Percentiles rank a stretch among this genome's conserved stretches.
Evolutionary conservation across 768 basidiomycete genomes (phyloP).

Genomic region (Saitozyma podzolica): DNA sequence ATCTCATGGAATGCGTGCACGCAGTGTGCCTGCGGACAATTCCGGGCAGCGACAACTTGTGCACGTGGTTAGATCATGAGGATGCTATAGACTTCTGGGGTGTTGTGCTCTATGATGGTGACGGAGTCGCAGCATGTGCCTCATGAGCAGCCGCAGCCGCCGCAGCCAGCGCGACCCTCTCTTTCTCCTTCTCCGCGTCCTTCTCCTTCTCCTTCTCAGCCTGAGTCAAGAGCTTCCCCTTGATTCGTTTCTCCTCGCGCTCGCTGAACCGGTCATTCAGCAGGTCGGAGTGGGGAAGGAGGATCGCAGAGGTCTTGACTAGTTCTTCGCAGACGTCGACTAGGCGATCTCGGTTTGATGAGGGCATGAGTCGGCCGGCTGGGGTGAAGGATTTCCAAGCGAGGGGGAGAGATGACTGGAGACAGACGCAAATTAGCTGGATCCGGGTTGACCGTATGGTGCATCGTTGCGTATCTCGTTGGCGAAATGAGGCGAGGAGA

Average conservation of each 20-base stretch:
- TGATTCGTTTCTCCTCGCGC: conserved; percentile 40
- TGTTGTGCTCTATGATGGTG: too few species aligned
- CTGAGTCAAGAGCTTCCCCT: conserved; percentile 48
- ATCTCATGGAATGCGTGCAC: too few species aligned
- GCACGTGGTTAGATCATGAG: too few species aligned
- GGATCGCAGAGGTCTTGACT: conserved; percentile 44
- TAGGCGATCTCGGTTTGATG: conserved; percentile 50
- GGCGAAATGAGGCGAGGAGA: not conserved
- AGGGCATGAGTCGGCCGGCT: conserved; percentile 45
- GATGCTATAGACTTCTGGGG: too few species aligned
- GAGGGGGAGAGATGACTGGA: conserved; percentile 46
- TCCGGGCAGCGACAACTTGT: too few species aligned
- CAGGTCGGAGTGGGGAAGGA: conserved; percentile 37
- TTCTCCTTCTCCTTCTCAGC: conserved; percentile 46
- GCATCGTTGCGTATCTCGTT: too few species aligned
- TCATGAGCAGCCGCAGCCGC: not conserved
- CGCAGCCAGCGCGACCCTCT: not conserved
- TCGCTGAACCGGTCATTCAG: conserved; percentile 48
- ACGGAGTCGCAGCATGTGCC: too few species aligned
- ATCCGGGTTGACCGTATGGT: not conserved
- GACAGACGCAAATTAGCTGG: not conserved
- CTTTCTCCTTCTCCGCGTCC: conserved; percentile 39
- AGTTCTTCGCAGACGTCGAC: conserved; percentile 54
- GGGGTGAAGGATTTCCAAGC: conserved; percentile 50
- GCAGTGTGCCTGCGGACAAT: too few species aligned